Evolutionary conservation across 2,329 filamentous ascomycete species (phyloP), one percentile per base, ranked within the genome.

Genomic region (Paraphaeosphaeria minitans): DNA sequence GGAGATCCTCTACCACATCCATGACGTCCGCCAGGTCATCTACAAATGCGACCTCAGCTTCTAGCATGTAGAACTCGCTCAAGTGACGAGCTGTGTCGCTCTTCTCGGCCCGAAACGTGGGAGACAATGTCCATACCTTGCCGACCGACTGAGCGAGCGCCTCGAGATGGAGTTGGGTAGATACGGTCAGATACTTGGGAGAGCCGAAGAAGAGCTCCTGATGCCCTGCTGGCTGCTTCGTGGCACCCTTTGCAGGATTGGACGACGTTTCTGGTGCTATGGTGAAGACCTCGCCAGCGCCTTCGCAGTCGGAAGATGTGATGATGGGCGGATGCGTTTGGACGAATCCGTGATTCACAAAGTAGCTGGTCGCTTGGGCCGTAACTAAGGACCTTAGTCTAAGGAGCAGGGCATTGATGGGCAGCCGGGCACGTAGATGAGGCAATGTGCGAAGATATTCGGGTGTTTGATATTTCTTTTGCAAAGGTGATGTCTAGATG

Each of bases 11-110:
- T 2, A 92, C 85, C n/a, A 94, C 77, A 57, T 88, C 82, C 85
- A 96, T 95, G 66, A 99, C 82, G 27, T 84, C 80, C 31, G 84
- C 80, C 64, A 97, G 82, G 63, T 87, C 80, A 48, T 90, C 83
- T 43, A 89, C 85, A 74, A 97, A 97, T 69, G 87, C 89, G 74
- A 93, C 82, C 77, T 99, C 95, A 16, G 89, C 93, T 78, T 99
- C 95, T 2, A 99, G 85, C 95, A 99, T 98, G 79, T 98, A 98
- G 71, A 99, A 98, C 73, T 99, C 95, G 80, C 92, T 97, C 61
- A 99, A 82, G 78, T 99, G 95, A 29, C 95, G 88, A 6, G 93
- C 89, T 0, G 95, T 98, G 72, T 98, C 93, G 77, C 93, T 97
- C 62, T 75, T 76, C 43, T 76, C 95, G 4, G 95, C 95, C 39